Evolutionary conservation across 2,329 filamentous ascomycete species (phyloP), one percentile per base, ranked within the genome.

Genomic region (Thelonectria rubi): DNA sequence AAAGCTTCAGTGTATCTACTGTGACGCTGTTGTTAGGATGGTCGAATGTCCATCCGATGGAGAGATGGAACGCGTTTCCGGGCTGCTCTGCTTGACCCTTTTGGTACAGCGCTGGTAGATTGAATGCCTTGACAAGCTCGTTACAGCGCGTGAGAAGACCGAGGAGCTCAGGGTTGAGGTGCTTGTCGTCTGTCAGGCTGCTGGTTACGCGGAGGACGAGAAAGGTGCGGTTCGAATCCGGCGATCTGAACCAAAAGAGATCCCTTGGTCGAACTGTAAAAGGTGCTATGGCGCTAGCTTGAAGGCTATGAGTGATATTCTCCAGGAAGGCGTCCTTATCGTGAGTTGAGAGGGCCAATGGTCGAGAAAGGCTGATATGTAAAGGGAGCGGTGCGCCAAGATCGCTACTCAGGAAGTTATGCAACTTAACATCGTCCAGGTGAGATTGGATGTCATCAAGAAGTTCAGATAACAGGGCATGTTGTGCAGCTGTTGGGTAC

Each of bases 311-410:
- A 37, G 78, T 74, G 5, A 97, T 74, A 0, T 77, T 76, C 5
- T 84, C 77, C 5, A 91, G 79, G 72, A 97, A 97, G 0, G 66
- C 69, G 26, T 90, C 86, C 67, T 92, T 92, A 65, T 90, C 83
- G n/a, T 88, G 82, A 0, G 91, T 93, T 49, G 82, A 80, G 32
- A 99, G 86, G 12, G 88, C 84, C 52, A 98, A 80, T 0, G 95
- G 91, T 6, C 92, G 85, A 8, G 95, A 98, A 7, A 99, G 84
- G 68, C 93, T 97, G 72, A 99, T 88, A 77, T 99, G 95, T 48
- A 99, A 83, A 3, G 94, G 94, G 51, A 92, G 81, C 5, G 91
- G 88, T 6, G 88, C 88, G 60, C 88, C 91, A 1, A 97, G 85
- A 60, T 95, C 91, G 65, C 90, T 96, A 43, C 84, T 86, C 6